A percentile compares a stretch with the other conserved stretches of the same genome.
These are phyloP conservation scores for Suillus clintonianus DNA, from an alignment of 768 basidiomycete species.

Conservation along the genomic window DNA sequence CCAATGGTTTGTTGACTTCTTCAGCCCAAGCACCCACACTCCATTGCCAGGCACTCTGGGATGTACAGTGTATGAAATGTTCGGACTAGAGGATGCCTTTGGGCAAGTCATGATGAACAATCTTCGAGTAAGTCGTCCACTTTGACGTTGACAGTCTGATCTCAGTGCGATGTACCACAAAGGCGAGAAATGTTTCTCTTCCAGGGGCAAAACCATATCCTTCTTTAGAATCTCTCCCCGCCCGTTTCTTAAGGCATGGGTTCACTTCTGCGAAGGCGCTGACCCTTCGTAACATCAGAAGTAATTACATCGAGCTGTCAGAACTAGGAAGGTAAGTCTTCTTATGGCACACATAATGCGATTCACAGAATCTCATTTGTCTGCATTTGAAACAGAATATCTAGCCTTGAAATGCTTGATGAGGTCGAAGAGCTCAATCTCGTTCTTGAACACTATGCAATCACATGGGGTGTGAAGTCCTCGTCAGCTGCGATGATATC, in stretches of 20 bases:
- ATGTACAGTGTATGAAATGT: constrained; percentile 90
- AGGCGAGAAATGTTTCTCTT: constrained; percentile 73
- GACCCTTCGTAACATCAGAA: constrained; percentile 71
- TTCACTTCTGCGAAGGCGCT: constrained; percentile 58
- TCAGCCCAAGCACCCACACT: constrained; percentile 19
- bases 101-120: constrained; percentile 93
- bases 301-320: constrained; percentile 41
- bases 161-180: neutral
- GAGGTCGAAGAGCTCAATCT: constrained; percentile 94
- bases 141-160: neutral
- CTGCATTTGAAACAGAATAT: constrained; percentile 53
- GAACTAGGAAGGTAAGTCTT: constrained; percentile 62
- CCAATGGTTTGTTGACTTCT: constrained; percentile 70
- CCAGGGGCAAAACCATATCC: constrained; percentile 72
- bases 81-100: constrained; percentile 82
- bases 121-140: constrained; percentile 55
- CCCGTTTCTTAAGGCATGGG: constrained; percentile 58
- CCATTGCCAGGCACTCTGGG: constrained; percentile 36
- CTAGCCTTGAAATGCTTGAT: constrained; percentile 83
- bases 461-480: constrained; percentile 60
- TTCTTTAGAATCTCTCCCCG: constrained; percentile 51
- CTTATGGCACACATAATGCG: neutral
- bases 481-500: neutral
- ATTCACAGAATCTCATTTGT: neutral
- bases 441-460: constrained; percentile 85